These are phyloP conservation scores for Daldinia bambusicola DNA, from an alignment of 495 filamentous ascomycete genomes.

Conservation along the genomic window DNA sequence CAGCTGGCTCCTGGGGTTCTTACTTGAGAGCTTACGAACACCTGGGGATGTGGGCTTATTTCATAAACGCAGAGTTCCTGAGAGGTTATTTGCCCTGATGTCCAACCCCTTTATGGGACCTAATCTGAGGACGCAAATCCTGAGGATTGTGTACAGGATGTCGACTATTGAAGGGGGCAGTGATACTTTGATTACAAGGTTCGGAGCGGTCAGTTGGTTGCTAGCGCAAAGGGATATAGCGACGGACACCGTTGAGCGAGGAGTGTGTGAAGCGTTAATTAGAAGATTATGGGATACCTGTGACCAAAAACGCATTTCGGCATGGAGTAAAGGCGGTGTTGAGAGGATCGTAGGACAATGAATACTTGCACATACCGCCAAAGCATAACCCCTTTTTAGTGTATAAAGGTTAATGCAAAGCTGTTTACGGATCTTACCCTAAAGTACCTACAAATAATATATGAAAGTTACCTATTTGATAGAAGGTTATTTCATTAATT, in stretches of 20 bases:
- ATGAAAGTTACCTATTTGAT: too few relatives aligned
- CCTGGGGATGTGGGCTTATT: conserved; percentile 80
- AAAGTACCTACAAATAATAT: too few relatives aligned
- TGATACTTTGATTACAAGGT: conserved; percentile 84
- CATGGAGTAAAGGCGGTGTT: conserved; percentile 71
- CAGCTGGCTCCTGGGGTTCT: conserved; percentile 81
- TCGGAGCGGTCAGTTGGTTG: conserved; percentile 85
- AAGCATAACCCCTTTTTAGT: background rate
- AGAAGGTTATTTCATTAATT: background rate
- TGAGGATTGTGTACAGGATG: conserved; percentile 77
- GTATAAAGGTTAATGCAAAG: background rate
- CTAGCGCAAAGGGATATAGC: conserved; percentile 61
- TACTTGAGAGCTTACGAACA: conserved; percentile 70
- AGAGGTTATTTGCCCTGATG: conserved; percentile 77
- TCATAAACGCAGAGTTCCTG: conserved; percentile 80
- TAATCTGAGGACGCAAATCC: conserved; percentile 70
- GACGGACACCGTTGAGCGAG: conserved; percentile 55
- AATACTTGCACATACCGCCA: conserved; percentile 5
- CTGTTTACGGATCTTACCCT: too few relatives aligned
- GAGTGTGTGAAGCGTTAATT: conserved; percentile 66
- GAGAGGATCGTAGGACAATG: conserved; percentile 28
- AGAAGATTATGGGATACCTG: conserved; percentile 73
- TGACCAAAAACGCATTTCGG: conserved; percentile 71
- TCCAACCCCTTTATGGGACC: conserved; percentile 70
- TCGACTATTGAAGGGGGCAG: conserved; percentile 80